These are phyloP conservation scores for Effrenium voratum DNA, from an alignment of 73 alveolate species.

Conservation along the genomic window DNA sequence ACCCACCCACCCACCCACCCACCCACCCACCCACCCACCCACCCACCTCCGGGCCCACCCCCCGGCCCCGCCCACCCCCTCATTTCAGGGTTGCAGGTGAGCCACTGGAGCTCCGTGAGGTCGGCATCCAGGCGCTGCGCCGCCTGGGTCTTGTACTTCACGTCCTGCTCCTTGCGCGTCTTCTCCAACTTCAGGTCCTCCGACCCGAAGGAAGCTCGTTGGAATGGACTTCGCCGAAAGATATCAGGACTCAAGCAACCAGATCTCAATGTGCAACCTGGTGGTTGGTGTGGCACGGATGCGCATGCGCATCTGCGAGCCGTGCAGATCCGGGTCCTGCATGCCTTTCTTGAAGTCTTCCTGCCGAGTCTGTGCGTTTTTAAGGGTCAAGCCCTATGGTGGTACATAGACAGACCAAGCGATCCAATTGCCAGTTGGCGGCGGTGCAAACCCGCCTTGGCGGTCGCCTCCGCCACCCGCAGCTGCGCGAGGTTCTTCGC, in stretches of 20 bases:
- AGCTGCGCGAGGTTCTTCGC: conserved; percentile 80
- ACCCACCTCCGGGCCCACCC: too few relatives aligned
- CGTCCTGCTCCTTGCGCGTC: conserved; percentile 85
- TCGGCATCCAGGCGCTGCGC: conserved; percentile 58
- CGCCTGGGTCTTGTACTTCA: conserved; percentile 77
- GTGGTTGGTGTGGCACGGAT: too few relatives aligned
- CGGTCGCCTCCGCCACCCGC: conserved; percentile 75
- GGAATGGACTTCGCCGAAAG: not conserved
- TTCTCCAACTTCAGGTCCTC: conserved; percentile 74
- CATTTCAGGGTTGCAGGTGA: too few relatives aligned
- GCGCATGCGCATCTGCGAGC: too few relatives aligned
- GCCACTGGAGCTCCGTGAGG: conserved; percentile 47
- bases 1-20: too few relatives aligned
- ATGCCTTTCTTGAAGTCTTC: conserved; percentile 62
- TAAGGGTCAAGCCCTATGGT: not conserved
- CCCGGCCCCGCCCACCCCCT: too few relatives aligned
- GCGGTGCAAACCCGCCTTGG: conserved; percentile 18
- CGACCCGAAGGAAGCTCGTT: not conserved
- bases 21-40: too few relatives aligned
- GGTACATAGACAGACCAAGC: not conserved
- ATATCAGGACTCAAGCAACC: not conserved
- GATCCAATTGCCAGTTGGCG: too few relatives aligned
- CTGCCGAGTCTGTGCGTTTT: not conserved
- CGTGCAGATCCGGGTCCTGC: too few relatives aligned
- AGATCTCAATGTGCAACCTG: too few relatives aligned